These are phyloP conservation scores for Haematococcus sp. DNA, from an alignment of 139 green algal genomes.

Conservation along the genomic window DNA sequence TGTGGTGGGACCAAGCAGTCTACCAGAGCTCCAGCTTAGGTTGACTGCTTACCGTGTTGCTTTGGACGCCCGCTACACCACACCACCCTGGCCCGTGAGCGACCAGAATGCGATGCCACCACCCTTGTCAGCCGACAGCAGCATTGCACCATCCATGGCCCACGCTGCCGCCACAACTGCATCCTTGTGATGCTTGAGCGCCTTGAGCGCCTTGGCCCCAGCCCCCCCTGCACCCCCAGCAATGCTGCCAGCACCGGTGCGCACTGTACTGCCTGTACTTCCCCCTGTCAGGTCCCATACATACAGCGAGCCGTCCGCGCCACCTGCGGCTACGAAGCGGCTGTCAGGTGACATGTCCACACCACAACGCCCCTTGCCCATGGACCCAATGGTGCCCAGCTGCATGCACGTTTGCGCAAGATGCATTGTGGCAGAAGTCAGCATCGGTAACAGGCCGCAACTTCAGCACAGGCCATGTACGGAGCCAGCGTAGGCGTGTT, in stretches of 20 bases:
- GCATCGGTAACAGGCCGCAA: no score
- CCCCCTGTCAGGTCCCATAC: conserved; percentile 13
- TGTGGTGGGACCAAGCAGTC: no score
- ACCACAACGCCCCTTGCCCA: conserved; percentile 8
- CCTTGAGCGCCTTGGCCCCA: background rate
- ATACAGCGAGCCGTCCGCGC: conserved; percentile 3
- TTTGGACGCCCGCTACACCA: no score
- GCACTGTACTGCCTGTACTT: background rate
- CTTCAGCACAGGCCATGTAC: no score
- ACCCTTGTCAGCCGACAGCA: conserved; percentile 35
- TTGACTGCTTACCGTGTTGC: no score
- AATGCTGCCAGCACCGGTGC: background rate
- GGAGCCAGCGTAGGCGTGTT: no score
- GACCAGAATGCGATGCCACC: conserved; percentile 38
- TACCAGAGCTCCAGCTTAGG: no score
- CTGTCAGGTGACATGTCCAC: conserved; percentile 19
- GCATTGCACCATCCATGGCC: conserved; percentile 13
- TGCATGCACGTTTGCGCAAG: background rate
- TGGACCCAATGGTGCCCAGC: conserved; percentile 18
- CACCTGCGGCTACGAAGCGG: conserved; percentile 12
- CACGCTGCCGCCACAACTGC: conserved; percentile 35
- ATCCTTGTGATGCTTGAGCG: conserved; percentile 31
- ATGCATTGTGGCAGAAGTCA: no score
- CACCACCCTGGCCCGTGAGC: background rate
- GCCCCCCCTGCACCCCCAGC: background rate